Conservation (phyloP, 2,329 filamentous ascomycete species). For the Colletotrichum sp. region DNA sequence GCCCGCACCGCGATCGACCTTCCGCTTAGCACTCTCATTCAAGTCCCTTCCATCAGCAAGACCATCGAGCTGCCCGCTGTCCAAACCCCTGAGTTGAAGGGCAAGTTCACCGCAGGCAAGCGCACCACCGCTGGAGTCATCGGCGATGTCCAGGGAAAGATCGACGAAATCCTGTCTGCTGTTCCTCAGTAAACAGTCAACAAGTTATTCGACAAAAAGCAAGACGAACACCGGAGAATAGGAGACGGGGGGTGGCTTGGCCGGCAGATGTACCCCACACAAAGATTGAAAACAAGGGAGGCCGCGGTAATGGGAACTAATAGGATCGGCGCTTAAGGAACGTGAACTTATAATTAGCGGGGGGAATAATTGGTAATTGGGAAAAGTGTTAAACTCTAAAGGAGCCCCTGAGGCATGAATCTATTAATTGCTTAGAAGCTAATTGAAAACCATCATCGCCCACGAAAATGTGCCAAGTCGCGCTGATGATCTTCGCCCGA, state of each 20-base stretch:
- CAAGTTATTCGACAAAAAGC: not conserved
- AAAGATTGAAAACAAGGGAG: not conserved
- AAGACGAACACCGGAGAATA: not conserved
- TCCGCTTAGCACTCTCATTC: not conserved
- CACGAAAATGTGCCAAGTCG: not conserved
- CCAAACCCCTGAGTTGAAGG: not conserved
- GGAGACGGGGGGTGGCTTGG: not conserved
- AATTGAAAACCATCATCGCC: not conserved
- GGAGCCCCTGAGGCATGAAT: constrained; percentile 4
- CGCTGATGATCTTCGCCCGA: not conserved
- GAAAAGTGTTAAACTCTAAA: not conserved
- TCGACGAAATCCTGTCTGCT: not conserved
- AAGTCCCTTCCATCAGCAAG: not conserved
- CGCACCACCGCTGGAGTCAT: not conserved
- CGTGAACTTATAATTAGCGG: not conserved
- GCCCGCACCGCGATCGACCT: not conserved
- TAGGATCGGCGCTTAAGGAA: not conserved
- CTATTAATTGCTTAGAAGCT: not conserved
- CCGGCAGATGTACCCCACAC: not conserved
- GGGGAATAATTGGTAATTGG: not conserved
- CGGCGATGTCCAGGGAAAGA: not conserved
- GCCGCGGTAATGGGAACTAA: not conserved
- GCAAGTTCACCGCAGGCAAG: not conserved
- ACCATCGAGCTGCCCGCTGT: not conserved
- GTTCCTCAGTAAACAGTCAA: not conserved